Conservation (phyloP, 2,329 filamentous ascomycete species). For the Phialophora tarda region DNA sequence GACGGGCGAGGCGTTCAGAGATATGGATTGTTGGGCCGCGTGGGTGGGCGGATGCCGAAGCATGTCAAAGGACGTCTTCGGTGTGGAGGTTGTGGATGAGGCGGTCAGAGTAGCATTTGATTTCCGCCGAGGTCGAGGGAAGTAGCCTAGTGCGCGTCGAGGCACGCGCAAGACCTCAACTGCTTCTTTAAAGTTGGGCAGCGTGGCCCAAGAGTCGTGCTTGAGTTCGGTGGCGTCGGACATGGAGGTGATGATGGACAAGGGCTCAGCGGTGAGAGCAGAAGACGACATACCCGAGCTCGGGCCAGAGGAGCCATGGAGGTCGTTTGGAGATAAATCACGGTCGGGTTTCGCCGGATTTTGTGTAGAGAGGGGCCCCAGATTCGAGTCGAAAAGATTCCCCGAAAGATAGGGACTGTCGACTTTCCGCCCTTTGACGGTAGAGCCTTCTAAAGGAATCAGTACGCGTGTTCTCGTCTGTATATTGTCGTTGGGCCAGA, state of each 20-base stretch:
- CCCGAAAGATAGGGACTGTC: slow-evolving; percentile 35
- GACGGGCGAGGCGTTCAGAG: slow-evolving; percentile 44
- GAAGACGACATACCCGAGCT: slow-evolving; percentile 17
- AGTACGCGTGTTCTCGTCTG: slow-evolving; percentile 81
- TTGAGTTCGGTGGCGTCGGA: slow-evolving; percentile 71
- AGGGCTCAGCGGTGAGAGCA: slow-evolving; percentile 24
- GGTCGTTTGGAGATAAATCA: slow-evolving; percentile 11
- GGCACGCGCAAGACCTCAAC: slow-evolving; percentile 87
- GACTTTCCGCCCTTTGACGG: slow-evolving; percentile 62
- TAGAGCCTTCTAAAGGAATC: slow-evolving; percentile 87
- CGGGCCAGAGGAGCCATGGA: not conserved
- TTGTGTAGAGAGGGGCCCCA: slow-evolving; percentile 15
- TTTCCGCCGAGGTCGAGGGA: slow-evolving; percentile 89
- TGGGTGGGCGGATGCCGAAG: slow-evolving; percentile 41
- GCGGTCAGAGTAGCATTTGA: slow-evolving; percentile 69
- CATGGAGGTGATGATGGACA: slow-evolving; percentile 27
- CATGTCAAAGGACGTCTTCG: slow-evolving; percentile 40
- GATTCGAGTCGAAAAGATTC: slow-evolving; percentile 29
- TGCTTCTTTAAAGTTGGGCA: slow-evolving; percentile 72
- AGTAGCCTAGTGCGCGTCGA: slow-evolving; percentile 82
- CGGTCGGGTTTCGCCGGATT: not conserved
- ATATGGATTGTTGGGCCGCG: slow-evolving; percentile 41
- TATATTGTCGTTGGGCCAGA: slow-evolving; percentile 93
- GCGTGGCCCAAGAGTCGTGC: slow-evolving; percentile 85
- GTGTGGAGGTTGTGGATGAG: slow-evolving; percentile 44